These are phyloP conservation scores for Hansenula lynferdii DNA, from an alignment of 1,139 yeast species.

Conservation along the genomic window DNA sequence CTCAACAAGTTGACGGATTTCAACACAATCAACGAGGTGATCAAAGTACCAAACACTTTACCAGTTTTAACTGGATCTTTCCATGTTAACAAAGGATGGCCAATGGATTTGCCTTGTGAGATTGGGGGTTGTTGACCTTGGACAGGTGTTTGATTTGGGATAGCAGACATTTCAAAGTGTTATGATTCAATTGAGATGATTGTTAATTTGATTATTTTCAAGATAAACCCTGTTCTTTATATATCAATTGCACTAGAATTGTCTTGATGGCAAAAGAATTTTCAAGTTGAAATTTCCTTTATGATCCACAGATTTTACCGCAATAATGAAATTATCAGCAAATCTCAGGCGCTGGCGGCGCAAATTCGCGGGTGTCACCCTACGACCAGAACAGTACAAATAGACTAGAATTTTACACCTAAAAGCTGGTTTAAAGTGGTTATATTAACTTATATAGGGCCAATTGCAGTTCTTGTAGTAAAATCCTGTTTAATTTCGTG, in stretches of 20 bases:
- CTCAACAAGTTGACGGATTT: conserved; percentile 70
- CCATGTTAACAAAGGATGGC: conserved; percentile 64
- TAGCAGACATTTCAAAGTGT: no score
- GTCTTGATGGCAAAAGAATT: conserved; percentile 2
- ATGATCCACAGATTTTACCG: conserved; percentile 1
- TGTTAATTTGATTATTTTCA: no score
- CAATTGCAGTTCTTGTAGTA: neutral
- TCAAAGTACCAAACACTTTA: conserved; percentile 62
- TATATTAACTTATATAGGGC: neutral
- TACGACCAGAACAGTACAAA: neutral
- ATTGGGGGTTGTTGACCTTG: neutral
- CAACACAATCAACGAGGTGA: conserved; percentile 55
- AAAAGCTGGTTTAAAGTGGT: neutral
- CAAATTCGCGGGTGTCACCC: neutral
- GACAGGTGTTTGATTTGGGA: neutral
- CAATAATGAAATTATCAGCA: no score
- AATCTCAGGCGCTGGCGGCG: neutral
- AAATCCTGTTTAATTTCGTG: neutral
- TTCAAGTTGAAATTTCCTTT: neutral
- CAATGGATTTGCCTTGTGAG: conserved; percentile 23
- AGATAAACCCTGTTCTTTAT: no score
- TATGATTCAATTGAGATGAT: no score
- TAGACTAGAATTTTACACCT: neutral
- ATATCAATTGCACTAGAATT: no score
- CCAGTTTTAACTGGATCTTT: conserved; percentile 76